These are phyloP conservation scores for Linnemannia elongata DNA, from an alignment of 192 early-diverging fungal genomes.

Conservation along the genomic window DNA sequence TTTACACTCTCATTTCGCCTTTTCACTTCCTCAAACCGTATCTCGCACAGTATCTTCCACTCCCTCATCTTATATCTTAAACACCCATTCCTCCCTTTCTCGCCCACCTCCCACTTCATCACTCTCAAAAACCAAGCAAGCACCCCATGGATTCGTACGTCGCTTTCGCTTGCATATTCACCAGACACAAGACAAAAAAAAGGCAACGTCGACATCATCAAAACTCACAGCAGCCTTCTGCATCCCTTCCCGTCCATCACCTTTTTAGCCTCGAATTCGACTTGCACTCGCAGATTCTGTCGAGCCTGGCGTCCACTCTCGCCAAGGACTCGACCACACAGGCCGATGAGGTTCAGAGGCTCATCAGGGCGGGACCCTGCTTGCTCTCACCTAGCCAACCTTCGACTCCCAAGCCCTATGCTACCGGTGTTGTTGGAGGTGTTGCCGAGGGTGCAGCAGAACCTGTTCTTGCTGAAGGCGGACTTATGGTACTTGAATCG, in stretches of 20 bases:
- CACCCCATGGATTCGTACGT: slow-evolving; percentile 30
- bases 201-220: not conserved
- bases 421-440: slow-evolving; percentile 3
- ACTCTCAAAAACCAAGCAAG: not conserved
- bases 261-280: slow-evolving; percentile 65
- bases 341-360: slow-evolving; percentile 57
- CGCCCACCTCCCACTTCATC: not conserved
- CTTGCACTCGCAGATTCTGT: slow-evolving; percentile 67
- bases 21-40: not conserved
- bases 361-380: slow-evolving; percentile 58
- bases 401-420: slow-evolving; percentile 16
- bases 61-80: not conserved
- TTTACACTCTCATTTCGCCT: too few relatives aligned
- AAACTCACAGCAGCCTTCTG: not conserved
- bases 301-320: slow-evolving; percentile 64
- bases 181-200: not conserved
- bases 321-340: slow-evolving; percentile 62
- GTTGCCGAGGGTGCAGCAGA: slow-evolving; percentile 18
- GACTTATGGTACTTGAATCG: slow-evolving; percentile 25
- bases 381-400: slow-evolving; percentile 30
- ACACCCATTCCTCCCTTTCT: not conserved
- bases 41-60: not conserved
- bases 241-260: not conserved
- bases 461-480: slow-evolving; percentile 41
- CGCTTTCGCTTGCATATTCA: not conserved